phyloP scores from a whole-genome alignment of 176 grass and related monocot species.

The Canna indica region DNA sequence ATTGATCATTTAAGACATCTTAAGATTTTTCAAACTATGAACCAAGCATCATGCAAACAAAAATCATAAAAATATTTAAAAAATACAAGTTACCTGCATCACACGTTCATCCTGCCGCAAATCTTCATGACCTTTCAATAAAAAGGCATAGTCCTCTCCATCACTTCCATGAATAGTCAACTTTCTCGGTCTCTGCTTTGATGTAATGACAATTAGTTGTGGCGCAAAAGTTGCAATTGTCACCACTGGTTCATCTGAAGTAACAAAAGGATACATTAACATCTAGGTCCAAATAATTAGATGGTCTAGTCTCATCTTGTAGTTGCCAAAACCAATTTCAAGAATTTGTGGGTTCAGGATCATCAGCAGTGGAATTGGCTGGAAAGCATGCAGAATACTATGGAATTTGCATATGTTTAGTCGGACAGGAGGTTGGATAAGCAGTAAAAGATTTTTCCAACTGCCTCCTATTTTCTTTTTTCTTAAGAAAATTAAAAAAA shows the following conservation, averaged over 20 bases:
- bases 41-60: neutral
- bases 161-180: slow-evolving; percentile 90
- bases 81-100: slow-evolving; percentile 68
- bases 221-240: slow-evolving; percentile 86
- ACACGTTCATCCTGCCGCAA: slow-evolving; percentile 98
- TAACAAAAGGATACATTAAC: slow-evolving; percentile 15
- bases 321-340: too few relatives aligned
- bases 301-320: too few relatives aligned
- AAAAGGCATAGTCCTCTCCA: slow-evolving; percentile 90
- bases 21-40: neutral
- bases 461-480: neutral
- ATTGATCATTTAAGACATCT: too few relatives aligned
- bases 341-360: too few relatives aligned
- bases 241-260: slow-evolving; percentile 68
- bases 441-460: neutral
- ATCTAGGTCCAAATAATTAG: slow-evolving; percentile 8
- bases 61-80: neutral
- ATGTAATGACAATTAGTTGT: slow-evolving; percentile 85
- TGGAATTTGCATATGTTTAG: too few relatives aligned
- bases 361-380: too few relatives aligned
- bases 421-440: neutral
- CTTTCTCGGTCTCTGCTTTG: slow-evolving; percentile 91
- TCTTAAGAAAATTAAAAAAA: neutral
- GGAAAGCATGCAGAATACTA: too few relatives aligned
- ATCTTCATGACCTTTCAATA: slow-evolving; percentile 98